Evolutionary conservation across 2,329 filamentous ascomycete genomes (phyloP).

Genomic region (Stagonosporopsis vannaccii): DNA sequence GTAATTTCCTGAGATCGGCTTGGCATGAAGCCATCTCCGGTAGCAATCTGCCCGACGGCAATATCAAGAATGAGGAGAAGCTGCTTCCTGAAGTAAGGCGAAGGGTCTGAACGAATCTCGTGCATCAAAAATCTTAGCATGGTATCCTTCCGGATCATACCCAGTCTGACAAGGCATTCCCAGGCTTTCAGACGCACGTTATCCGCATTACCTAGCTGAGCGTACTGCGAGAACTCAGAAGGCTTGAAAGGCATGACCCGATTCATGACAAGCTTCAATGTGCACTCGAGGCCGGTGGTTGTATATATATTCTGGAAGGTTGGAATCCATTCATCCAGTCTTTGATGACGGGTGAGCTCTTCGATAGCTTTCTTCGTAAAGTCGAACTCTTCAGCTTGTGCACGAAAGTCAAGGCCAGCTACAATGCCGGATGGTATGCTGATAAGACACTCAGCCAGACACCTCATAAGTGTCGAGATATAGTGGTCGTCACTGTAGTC

Average conservation of each 20-base stretch:
- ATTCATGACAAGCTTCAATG: constrained; percentile 62
- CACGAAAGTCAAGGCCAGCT: constrained; percentile 55
- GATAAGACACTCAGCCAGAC: constrained; percentile 63
- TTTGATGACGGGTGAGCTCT: constrained; percentile 68
- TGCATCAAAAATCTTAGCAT: constrained; percentile 65
- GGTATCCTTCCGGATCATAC: constrained; percentile 58
- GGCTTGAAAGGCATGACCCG: constrained; percentile 61
- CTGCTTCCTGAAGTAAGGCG: constrained; percentile 63
- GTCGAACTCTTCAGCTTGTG: constrained; percentile 59
- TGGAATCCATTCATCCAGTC: constrained; percentile 72
- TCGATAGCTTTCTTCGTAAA: constrained; percentile 65
- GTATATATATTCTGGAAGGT: constrained; percentile 72
- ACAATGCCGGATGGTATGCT: constrained; percentile 24
- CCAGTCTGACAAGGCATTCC: constrained; percentile 63
- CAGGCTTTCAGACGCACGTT: constrained; percentile 67
- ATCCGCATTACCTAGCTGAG: constrained; percentile 65
- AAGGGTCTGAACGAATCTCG: constrained; percentile 63
- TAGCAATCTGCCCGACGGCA: constrained; percentile 65
- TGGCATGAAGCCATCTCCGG: constrained; percentile 56
- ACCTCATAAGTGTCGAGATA: constrained; percentile 77
- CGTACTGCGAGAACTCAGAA: constrained; percentile 68
- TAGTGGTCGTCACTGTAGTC: constrained; percentile 89
- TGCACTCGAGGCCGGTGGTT: constrained; percentile 66
- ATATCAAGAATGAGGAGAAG: constrained; percentile 62
- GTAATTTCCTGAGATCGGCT: constrained; percentile 43